Base-by-base conservation (phyloP, 2,329 filamentous ascomycete genomes). In the Elsinoe australis region DNA sequence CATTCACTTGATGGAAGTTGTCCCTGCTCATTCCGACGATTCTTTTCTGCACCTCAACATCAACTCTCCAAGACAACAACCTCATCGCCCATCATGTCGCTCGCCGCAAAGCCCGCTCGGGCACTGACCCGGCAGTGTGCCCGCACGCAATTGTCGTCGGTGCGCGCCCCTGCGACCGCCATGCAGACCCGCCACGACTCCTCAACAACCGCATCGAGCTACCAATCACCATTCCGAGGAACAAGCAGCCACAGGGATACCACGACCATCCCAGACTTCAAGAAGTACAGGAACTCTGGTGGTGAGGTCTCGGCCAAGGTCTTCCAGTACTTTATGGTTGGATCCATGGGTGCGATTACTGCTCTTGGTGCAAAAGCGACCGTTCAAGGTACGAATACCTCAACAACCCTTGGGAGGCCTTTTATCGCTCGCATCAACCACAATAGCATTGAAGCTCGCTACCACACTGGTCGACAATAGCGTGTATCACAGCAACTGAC, bases 321-420 rank as follows among this genome's bases (percentile, higher is more conserved):
- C 59, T 92, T 95, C 70, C 82, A 83, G 63, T 98, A 98, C 79
- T 96, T 98, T 73, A 95, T 96, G 87, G 92, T 95, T 58, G 92
- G 92, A 62, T 83, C 87, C 49, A 84, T 98, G 78, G 92, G 92
- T 66, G 84, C 92, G 63, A 77, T 96, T 67, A 82, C 85, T 56
- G 90, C 90, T 51, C 85, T 92, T 58, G 90, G 90, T 64, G 92
- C 90, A 67, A 98, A 98, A 83, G 87, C 86, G 61, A 96, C 92
- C 56, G 87, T 98, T 59, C 87, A 95, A 78, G 90, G 92, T 98
- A 80, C 67, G 85, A 68, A 17, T 5, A 38, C 2, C 17, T 14
- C 28, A 42, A 29, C 9, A 44, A 36, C 18, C 8, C 39, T 35
- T 9, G 9, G n/a, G n/a, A n/a, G n/a, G n/a, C n/a, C n/a, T n/a